A percentile compares a stretch with the other conserved stretches of the same genome.
Evolutionary conservation across 495 filamentous ascomycete genomes (phyloP).

Genomic region (Hyphodiscus hymeniophilus): DNA sequence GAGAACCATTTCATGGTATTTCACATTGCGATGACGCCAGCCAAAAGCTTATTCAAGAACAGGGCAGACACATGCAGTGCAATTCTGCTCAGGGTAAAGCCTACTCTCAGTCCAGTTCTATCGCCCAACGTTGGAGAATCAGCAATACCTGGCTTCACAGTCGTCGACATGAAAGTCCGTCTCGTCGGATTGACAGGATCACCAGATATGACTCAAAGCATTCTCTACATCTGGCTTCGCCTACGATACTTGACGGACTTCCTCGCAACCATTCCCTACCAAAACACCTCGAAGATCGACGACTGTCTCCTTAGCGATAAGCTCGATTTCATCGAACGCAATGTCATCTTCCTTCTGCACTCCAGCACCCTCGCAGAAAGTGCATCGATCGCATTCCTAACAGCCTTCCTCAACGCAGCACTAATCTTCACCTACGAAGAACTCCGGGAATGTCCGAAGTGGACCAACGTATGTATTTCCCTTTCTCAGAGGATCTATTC

Average conservation of each 20-base stretch:
- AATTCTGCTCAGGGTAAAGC: not conserved
- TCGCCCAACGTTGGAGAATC: conserved; percentile 1
- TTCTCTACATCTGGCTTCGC: conserved; percentile 8
- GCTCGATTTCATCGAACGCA: conserved; percentile 2
- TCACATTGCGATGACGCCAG: not conserved
- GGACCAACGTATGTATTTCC: conserved; percentile 7
- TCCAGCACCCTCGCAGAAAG: not conserved
- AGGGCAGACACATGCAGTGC: conserved; percentile 9
- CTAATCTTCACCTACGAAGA: conserved; percentile 3
- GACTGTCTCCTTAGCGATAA: conserved; percentile 4
- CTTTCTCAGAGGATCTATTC: conserved; percentile 2
- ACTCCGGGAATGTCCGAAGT: conserved; percentile 3
- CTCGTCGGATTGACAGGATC: not conserved
- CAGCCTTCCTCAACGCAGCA: conserved; percentile 1
- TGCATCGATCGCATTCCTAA: not conserved
- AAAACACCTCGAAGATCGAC: not conserved
- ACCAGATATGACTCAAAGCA: not conserved
- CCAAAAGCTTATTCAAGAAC: not conserved
- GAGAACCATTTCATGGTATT: conserved; percentile 4
- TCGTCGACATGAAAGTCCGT: not conserved
- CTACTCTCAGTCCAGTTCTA: conserved; percentile 1
- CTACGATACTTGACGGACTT: conserved; percentile 7
- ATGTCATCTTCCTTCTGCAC: not conserved
- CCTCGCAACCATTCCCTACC: not conserved
- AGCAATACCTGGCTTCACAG: conserved; percentile 1